phyloP scores from a whole-genome alignment of 805 yeast species.

The Priceomyces fermenticarens region DNA sequence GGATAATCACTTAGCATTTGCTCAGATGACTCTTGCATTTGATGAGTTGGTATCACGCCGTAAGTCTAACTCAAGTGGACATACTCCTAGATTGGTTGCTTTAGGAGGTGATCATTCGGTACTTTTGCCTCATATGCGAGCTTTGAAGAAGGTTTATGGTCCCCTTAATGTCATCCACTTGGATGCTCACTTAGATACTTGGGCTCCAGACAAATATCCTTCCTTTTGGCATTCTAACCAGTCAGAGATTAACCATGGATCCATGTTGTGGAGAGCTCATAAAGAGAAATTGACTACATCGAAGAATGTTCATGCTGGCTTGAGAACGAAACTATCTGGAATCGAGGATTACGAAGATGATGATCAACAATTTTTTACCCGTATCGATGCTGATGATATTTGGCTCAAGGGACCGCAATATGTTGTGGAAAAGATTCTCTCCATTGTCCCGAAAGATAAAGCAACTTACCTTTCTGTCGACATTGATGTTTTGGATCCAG shows the following conservation, averaged over 20 bases:
- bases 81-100: constrained; percentile 59
- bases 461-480: constrained; percentile 82
- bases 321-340: constrained; percentile 72
- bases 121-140: constrained; percentile 68
- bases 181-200: constrained; percentile 82
- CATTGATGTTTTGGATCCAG: constrained; percentile 62
- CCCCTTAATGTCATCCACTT: constrained; percentile 73
- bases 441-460: constrained; percentile 54
- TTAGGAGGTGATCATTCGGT: constrained; percentile 86
- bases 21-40: constrained; percentile 52
- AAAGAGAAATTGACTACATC: constrained; percentile 63
- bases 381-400: constrained; percentile 71
- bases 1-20: constrained; percentile 52
- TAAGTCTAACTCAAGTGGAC: constrained; percentile 15
- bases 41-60: constrained; percentile 53
- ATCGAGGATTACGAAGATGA: constrained; percentile 65
- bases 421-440: constrained; percentile 51
- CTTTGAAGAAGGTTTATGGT: constrained; percentile 59
- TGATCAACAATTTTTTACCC: constrained; percentile 61
- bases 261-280: constrained; percentile 80
- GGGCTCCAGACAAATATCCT: constrained; percentile 73
- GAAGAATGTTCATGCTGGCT: constrained; percentile 70
- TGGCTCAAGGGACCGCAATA: constrained; percentile 62
- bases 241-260: constrained; percentile 72
- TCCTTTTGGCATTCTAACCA: constrained; percentile 57